These are phyloP conservation scores for Canariomyces notabilis DNA, from an alignment of 2,329 filamentous ascomycete genomes.

Conservation along the genomic window DNA sequence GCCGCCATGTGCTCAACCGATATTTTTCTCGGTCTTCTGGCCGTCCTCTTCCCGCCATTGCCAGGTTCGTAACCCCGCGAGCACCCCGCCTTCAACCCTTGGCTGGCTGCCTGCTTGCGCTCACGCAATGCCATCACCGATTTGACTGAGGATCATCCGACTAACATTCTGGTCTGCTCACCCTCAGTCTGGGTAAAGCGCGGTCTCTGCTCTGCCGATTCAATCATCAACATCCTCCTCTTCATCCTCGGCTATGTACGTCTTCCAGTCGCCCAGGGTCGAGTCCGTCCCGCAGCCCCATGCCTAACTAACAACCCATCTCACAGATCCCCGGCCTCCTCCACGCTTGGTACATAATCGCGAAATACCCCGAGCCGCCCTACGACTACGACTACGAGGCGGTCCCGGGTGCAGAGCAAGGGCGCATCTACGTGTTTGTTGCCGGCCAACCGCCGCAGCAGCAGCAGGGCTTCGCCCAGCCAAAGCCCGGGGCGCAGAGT, in stretches of 20 bases:
- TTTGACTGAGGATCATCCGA: not conserved
- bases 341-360: slow-evolving; percentile 97
- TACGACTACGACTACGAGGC: slow-evolving; percentile 60
- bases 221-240: slow-evolving; percentile 90
- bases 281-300: not conserved
- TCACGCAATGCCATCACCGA: too few relatives aligned
- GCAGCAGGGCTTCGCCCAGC: slow-evolving; percentile 29
- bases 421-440: slow-evolving; percentile 75
- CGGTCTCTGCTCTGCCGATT: slow-evolving; percentile 88
- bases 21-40: slow-evolving; percentile 59
- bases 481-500: slow-evolving; percentile 31
- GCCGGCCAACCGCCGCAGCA: slow-evolving; percentile 39
- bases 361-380: slow-evolving; percentile 73
- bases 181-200: slow-evolving; percentile 97
- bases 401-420: slow-evolving; percentile 45
- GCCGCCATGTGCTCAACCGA: slow-evolving; percentile 54
- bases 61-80: slow-evolving; percentile 46
- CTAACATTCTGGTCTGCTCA: slow-evolving; percentile 28
- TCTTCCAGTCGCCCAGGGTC: too few relatives aligned
- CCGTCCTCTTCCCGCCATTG: slow-evolving; percentile 61
- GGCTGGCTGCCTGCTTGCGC: slow-evolving; percentile 8
- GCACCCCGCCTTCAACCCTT: slow-evolving; percentile 1
- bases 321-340: slow-evolving; percentile 72
- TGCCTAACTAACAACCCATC: slow-evolving; percentile 25
- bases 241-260: slow-evolving; percentile 65